Evolutionary conservation across 2,329 filamentous ascomycete genomes (phyloP).

Genomic region (Beauveria pseudobassiana): DNA sequence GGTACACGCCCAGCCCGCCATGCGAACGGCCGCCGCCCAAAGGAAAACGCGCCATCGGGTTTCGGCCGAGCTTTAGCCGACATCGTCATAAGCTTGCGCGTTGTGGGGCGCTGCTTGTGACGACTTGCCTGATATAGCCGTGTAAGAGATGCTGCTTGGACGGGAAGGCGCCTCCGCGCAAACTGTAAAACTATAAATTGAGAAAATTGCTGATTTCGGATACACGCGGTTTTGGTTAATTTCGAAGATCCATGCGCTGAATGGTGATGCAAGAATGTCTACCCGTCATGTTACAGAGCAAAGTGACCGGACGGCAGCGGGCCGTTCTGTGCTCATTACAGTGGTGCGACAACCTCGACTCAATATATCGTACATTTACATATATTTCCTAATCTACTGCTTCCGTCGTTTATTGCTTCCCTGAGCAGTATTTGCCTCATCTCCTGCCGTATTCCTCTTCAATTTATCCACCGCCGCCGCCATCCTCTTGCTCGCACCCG

Average conservation of each 20-base stretch:
- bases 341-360: background rate
- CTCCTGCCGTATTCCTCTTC: conserved; percentile 30
- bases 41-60: background rate
- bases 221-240: too few relatives aligned
- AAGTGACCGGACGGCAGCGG: too few relatives aligned
- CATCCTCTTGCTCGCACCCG: conserved; percentile 64
- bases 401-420: background rate
- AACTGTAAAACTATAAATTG: conserved; percentile 29
- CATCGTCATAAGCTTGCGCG: background rate
- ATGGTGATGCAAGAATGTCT: too few relatives aligned
- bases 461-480: conserved; percentile 64
- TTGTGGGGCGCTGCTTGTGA: conserved; percentile 3
- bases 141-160: background rate
- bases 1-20: background rate
- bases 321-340: background rate
- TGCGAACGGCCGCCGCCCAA: background rate
- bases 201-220: background rate
- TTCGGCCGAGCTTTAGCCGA: conserved; percentile 1
- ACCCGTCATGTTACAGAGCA: background rate
- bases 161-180: background rate
- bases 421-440: background rate
- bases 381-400: background rate
- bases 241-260: too few relatives aligned
- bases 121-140: conserved; percentile 2
- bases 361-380: background rate